Base-by-base conservation (phyloP, 805 yeast genomes). In the Torulaspora indica region DNA sequence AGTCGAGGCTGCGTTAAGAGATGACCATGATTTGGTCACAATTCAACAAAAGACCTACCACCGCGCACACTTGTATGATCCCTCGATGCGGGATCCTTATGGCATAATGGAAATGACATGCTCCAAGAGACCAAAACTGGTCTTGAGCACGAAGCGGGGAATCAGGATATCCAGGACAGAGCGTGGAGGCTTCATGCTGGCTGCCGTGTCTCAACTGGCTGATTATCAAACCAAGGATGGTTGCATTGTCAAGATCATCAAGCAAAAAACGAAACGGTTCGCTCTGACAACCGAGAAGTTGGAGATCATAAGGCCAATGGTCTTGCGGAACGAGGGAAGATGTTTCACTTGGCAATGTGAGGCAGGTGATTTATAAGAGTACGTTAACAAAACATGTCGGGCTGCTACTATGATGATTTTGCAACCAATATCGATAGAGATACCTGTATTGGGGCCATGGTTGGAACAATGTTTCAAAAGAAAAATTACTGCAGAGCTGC, bases 361-460 rank as follows among this genome's bases (percentile, higher is more conserved):
- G 13, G 15, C 8, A 12, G 32, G 13, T 29, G 32, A 29, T n/a
- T 3, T 29, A 8, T n/a, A n/a, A n/a, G 4, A 29, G 8, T 29
- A 33, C 15, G 23, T 25, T 4, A 27, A 36, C 13, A 34, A 40
- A 18, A 49, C 23, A 22, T 29, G 29, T 8, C 46, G 44, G 7
- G 30, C 37, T 15, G 17, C 43, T 6, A 24, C 50, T n/a, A 40
- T 15, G 13, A 15, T 44, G 35, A 14, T 36, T 7, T 13, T 35
- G 13, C 24, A 29, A 23, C 46, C 45, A 14, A 20, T 47, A 8
- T 14, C 38, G 3, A 14, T 37, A 7, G 51, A 47, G 38, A 36
- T 22, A n/a, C n/a, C n/a, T n/a, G n/a, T n/a, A n/a, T n/a, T n/a
- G n/a, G n/a, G n/a, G n/a, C n/a, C n/a, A n/a, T n/a, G n/a, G n/a